Conservation (phyloP, 2,329 filamentous ascomycete genomes). For the Sporothrix brunneoviolacea region DNA sequence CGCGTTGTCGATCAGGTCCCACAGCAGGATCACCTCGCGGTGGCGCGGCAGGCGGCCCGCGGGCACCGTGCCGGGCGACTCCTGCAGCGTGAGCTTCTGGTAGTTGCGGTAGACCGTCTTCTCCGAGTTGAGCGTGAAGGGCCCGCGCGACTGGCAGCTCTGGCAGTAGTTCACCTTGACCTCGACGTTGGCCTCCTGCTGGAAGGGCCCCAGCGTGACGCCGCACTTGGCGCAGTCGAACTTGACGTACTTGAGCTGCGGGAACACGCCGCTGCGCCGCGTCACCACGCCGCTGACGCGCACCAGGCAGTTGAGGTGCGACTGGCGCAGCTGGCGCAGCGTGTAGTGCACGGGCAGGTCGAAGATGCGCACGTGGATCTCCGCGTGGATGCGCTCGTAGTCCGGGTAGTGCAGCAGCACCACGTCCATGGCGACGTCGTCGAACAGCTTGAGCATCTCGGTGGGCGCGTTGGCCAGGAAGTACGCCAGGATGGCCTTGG, state of each 20-base stretch:
- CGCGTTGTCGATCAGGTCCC: slow-evolving; percentile 92
- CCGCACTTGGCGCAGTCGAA: slow-evolving; percentile 95
- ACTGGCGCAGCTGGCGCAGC: slow-evolving; percentile 87
- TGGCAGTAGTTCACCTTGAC: slow-evolving; percentile 96
- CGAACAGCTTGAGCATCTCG: slow-evolving; percentile 94
- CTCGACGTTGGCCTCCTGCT: slow-evolving; percentile 93
- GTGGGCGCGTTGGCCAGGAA: slow-evolving; percentile 92
- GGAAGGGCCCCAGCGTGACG: slow-evolving; percentile 86
- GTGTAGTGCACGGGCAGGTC: slow-evolving; percentile 94
- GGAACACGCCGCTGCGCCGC: slow-evolving; percentile 88
- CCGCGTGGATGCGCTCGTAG: slow-evolving; percentile 94
- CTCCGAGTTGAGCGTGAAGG: slow-evolving; percentile 92
- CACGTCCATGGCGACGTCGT: slow-evolving; percentile 93
- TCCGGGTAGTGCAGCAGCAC: slow-evolving; percentile 94
- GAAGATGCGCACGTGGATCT: slow-evolving; percentile 95
- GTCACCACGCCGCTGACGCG: slow-evolving; percentile 94
- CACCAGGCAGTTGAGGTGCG: slow-evolving; percentile 90
- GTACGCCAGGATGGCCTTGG: slow-evolving; percentile 90
- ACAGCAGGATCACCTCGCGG: slow-evolving; percentile 89
- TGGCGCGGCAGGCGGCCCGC: slow-evolving; percentile 89
- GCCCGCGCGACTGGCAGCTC: slow-evolving; percentile 89
- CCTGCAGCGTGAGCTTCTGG: slow-evolving; percentile 93
- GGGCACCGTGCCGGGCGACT: slow-evolving; percentile 93
- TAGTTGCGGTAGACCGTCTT: slow-evolving; percentile 99
- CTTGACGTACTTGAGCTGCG: slow-evolving; percentile 96